Base-by-base conservation (phyloP, 257 asterid genomes). In the Solanum dulcamara region DNA sequence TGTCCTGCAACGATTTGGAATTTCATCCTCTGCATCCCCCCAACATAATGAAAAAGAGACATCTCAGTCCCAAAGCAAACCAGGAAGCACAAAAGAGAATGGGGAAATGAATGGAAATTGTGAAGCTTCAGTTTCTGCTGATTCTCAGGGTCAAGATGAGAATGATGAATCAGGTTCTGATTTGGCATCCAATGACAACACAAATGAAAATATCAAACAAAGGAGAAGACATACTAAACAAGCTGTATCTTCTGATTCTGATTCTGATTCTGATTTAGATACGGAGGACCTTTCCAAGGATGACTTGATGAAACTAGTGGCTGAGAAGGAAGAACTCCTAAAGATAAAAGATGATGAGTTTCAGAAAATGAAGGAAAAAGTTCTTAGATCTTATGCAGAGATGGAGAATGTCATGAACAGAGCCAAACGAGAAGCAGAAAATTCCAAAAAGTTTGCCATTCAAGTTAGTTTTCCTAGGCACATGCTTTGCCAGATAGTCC, bases 351-450 rank as follows among this genome's bases (percentile, higher is more conserved):
- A 88, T 80, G 90, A 89, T 81, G 98, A 96, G 88, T 84, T 92
- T 84, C 90, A 90, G 86, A 75, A 84, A 74, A 88, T 91, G 93
- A 92, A 94, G 88, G 98, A 96, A 86, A 93, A 92, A 90, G 93
- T 89, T 81, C 90, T 96, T 72, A 92, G 98, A 64, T 74, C 94
- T 28, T 89, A 82, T 62, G 98, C 99, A 10, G 99, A 96, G 88
- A 90, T 92, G 97, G 97, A 96, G 87, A 96, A 96, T 81, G 89
- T 93, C 67, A 93, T 92, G 93, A 94, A 88, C 64, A 94, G 99
- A 62, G 90, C 92, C 28, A 92, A 89, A 86, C 97, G 99, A 15
- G 98, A 96, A 62, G 91, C 97, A 9, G 99, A 96, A 85, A 94
- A 96, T 85, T 35, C 96, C 81, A 96, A 93, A 88, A 96, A 93